Percentiles rank a stretch among this genome's conserved stretches.
Evolutionary conservation across 1,139 yeast genomes (phyloP).

Genomic region (Yamadazyma triangularis): DNA sequence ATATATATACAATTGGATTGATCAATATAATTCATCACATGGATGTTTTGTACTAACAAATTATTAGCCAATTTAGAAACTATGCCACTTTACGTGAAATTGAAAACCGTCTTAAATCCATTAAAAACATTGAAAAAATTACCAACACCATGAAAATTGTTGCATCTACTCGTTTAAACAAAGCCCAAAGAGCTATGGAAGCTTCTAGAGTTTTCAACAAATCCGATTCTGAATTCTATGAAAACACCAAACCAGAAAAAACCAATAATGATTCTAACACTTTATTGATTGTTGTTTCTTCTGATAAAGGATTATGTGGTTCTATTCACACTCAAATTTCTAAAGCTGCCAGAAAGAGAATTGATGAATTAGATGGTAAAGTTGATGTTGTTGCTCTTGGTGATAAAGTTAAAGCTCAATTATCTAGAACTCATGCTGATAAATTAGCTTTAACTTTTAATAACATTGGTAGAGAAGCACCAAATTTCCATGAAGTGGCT

Average conservation of each 20-base stretch:
- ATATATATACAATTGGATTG: no score
- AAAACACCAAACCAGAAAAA: constrained; percentile 73
- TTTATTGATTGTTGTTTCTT: constrained; percentile 80
- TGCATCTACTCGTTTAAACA: constrained; percentile 93
- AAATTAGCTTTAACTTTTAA: constrained; percentile 71
- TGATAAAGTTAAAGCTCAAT: constrained; percentile 88
- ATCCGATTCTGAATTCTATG: constrained; percentile 75
- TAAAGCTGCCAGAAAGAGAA: constrained; percentile 74
- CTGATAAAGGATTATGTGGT: constrained; percentile 99
- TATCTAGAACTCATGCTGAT: constrained; percentile 74
- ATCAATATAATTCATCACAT: no score
- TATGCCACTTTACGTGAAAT: constrained; percentile 99
- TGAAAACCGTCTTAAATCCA: constrained; percentile 95
- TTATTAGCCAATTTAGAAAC: constrained; percentile 47
- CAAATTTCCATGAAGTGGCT: constrained; percentile 87
- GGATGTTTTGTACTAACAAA: neutral
- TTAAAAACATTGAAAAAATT: constrained; percentile 97
- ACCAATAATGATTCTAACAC: constrained; percentile 50
- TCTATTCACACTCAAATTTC: constrained; percentile 94
- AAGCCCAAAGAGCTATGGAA: constrained; percentile 94
- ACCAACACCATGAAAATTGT: constrained; percentile 99
- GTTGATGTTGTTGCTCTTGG: constrained; percentile 88
- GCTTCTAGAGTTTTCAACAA: constrained; percentile 82
- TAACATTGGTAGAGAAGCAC: constrained; percentile 96
- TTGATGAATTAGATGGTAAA: constrained; percentile 53